Base-by-base conservation (phyloP, 345 rosid species). In the Cardamine chenopodiifolia region DNA sequence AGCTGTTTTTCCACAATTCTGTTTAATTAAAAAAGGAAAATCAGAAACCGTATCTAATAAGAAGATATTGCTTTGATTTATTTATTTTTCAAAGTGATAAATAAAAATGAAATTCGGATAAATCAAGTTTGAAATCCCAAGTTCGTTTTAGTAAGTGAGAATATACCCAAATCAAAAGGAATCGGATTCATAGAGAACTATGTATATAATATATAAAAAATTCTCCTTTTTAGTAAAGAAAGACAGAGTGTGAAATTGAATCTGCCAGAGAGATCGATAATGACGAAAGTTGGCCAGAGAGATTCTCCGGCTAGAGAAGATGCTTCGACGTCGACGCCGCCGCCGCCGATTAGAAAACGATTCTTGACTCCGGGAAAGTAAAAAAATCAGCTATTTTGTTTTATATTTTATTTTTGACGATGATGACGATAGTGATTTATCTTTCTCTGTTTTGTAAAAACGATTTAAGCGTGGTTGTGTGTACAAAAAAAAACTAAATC, bases 311-410 rank as follows among this genome's bases (percentile, higher is more conserved):
- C 77, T 9, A 59, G 3, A 37, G 18, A 32, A 20, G 47, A 20
- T 47, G 19, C 69, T 61, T 29, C 61, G 20, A 7, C 37, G 3
- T 35, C n/a, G 13, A n/a, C 22, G 34, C 3, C 34, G 55, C 5
- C 54, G 7, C 11, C 17, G 26, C 3, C 62, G 31, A 15, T 19
- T 3, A 28, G 12, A 8, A 75, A 75, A 50, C 79, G 73, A 4
- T 75, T 75, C 50, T 34, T 85, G 68, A 83, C 85, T 71, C 94
- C 94, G 14, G 81, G 79, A 79, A 70, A 83, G 94, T 88, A 81
- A 22, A 18, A 9, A 23, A 3, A 4, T 34, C 5, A 6, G 19
- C 17, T n/a, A 15, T 52, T 59, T 26, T 10, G 22, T 35, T 13
- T 56, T 2, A 47, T 13, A 19, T 7, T 8, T 11, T 14, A 0